These are phyloP conservation scores for Sporodiniella umbellata DNA, from an alignment of 371 early-diverging fungal genomes.

Conservation along the genomic window DNA sequence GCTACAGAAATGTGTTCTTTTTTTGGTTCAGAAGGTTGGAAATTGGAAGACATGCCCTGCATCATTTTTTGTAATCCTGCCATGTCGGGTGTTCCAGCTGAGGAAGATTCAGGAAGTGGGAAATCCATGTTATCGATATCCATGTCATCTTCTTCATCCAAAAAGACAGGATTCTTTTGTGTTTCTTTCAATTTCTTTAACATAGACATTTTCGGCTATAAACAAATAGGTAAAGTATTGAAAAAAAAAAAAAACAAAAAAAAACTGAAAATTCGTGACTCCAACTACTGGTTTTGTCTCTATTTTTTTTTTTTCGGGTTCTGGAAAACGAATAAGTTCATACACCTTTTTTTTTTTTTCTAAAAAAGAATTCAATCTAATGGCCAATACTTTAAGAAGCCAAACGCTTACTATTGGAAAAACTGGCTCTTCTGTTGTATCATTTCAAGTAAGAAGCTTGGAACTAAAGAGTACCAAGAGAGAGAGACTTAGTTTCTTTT, in stretches of 20 bases:
- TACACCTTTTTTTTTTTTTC: background rate
- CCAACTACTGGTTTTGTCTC: no score
- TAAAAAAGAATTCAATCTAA: background rate
- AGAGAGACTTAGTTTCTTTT: no score
- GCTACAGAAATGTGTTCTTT: conserved; percentile 26
- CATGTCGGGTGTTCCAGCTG: conserved; percentile 33
- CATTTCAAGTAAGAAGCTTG: conserved; percentile 39
- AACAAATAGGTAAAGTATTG: background rate
- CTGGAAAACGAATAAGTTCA: background rate
- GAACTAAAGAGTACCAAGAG: no score
- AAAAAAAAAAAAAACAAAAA: conserved; percentile 5
- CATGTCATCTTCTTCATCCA: conserved; percentile 47
- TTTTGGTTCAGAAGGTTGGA: conserved; percentile 2
- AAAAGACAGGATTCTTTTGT: conserved; percentile 36
- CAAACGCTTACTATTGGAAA: conserved; percentile 42
- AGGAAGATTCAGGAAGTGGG: conserved; percentile 47
- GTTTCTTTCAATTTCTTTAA: conserved; percentile 42
- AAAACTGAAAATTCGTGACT: background rate
- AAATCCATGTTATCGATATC: conserved; percentile 73
- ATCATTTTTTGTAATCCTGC: conserved; percentile 28
- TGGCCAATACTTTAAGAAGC: conserved; percentile 23
- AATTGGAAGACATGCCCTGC: conserved; percentile 6
- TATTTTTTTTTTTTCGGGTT: no score
- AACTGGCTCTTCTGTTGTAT: conserved; percentile 42
- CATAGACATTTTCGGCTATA: conserved; percentile 36